Evolutionary conservation across 1,284 basidiomycete species (phyloP).

Genomic region (Anthracocystis walkeri): DNA sequence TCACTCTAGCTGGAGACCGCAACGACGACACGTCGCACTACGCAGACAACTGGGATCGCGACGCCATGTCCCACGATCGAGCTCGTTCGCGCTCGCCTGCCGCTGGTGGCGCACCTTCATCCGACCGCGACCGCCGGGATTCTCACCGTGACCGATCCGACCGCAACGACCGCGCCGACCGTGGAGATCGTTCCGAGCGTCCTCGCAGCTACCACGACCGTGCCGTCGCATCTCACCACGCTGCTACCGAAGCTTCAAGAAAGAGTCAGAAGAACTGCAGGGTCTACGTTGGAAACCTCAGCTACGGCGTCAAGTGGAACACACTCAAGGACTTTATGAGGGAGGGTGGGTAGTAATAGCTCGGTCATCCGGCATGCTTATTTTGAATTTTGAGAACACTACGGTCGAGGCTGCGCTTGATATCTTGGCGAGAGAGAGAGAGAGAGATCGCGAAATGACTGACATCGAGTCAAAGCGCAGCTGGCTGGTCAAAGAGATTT

Average conservation of each 20-base stretch:
- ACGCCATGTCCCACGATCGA: constrained; percentile 45
- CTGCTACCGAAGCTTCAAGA: constrained; percentile 75
- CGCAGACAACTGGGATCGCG: constrained; percentile 38
- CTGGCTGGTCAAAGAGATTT: constrained; percentile 8
- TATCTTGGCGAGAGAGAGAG: neutral
- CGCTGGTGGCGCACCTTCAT: constrained; percentile 33
- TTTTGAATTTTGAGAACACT: constrained; percentile 1
- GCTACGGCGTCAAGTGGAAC: constrained; percentile 96
- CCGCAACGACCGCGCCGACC: no score
- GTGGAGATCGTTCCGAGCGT: constrained; percentile 20
- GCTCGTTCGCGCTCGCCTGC: constrained; percentile 46
- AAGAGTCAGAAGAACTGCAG: constrained; percentile 96
- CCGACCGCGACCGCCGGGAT: constrained; percentile 28
- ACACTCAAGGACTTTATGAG: constrained; percentile 78
- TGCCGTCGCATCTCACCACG: constrained; percentile 37
- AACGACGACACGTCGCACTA: constrained; percentile 41
- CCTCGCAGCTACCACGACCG: constrained; percentile 38
- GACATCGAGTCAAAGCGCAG: constrained; percentile 7
- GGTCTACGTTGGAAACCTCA: constrained; percentile 97
- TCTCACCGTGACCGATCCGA: constrained; percentile 27
- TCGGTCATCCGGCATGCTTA: constrained; percentile 18
- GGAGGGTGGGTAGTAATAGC: constrained; percentile 60
- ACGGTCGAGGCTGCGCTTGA: constrained; percentile 3
- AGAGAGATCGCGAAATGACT: neutral
- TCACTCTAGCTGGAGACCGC: constrained; percentile 22